These are phyloP conservation scores for Amanita rimosa DNA, from an alignment of 768 basidiomycete genomes.

Conservation along the genomic window DNA sequence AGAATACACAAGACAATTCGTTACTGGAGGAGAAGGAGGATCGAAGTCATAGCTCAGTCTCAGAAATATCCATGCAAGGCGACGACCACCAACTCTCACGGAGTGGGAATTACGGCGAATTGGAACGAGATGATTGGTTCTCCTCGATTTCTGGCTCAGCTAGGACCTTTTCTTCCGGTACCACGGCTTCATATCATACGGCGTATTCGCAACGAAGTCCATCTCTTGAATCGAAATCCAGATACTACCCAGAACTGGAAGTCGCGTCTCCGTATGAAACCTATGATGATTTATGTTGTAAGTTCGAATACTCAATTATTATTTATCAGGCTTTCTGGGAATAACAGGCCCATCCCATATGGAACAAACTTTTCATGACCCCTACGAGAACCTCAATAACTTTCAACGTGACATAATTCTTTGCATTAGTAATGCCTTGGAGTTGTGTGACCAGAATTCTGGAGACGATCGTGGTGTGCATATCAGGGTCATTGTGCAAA, in stretches of 20 bases:
- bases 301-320: not conserved
- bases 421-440: slow-evolving; percentile 6
- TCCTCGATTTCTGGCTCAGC: not conserved
- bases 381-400: slow-evolving; percentile 12
- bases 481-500: slow-evolving; percentile 7
- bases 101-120: not conserved
- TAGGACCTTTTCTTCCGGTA: not conserved
- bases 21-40: not conserved
- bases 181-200: slow-evolving; percentile 1
- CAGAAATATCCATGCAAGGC: not conserved
- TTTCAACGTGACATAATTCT: slow-evolving; percentile 15
- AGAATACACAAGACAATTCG: not conserved
- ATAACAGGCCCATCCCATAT: not conserved
- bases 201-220: not conserved
- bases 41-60: not conserved
- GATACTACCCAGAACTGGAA: not conserved
- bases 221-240: not conserved
- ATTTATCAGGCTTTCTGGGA: not conserved
- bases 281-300: not conserved
- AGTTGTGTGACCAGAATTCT: too few species aligned
- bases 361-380: slow-evolving; percentile 8
- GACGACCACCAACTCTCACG: not conserved
- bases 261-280: not conserved
- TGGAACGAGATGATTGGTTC: slow-evolving; percentile 1
- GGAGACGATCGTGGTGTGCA: slow-evolving; percentile 10